phyloP scores from a whole-genome alignment of 768 basidiomycete genomes.

The Tremella fuciformis region DNA sequence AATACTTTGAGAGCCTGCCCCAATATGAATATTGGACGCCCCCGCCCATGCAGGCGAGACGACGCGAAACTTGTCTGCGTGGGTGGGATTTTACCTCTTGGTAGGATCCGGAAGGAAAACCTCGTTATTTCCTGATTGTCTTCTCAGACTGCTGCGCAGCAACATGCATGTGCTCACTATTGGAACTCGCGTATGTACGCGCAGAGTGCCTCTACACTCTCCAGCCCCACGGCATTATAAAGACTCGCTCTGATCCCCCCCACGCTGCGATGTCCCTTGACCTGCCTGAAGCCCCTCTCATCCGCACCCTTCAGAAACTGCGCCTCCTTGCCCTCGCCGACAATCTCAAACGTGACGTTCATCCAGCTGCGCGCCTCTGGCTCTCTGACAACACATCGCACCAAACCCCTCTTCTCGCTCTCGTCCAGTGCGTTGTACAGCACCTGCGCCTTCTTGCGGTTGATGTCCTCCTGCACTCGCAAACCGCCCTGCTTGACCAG shows the following conservation, averaged over 20 bases:
- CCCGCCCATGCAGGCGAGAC: no score
- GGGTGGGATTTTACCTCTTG: no score
- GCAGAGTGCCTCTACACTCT: constrained; percentile 61
- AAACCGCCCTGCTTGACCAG: constrained; percentile 67
- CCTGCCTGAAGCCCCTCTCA: constrained; percentile 70
- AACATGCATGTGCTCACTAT: no score
- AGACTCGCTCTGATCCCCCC: constrained; percentile 68
- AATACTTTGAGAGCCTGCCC: no score
- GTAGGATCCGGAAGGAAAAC: no score
- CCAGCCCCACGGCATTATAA: constrained; percentile 82
- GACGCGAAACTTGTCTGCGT: no score
- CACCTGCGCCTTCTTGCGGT: constrained; percentile 69
- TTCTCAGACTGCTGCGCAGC: no score
- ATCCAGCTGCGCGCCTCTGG: constrained; percentile 83
- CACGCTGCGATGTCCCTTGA: constrained; percentile 88
- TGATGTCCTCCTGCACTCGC: constrained; percentile 63
- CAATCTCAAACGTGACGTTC: constrained; percentile 84
- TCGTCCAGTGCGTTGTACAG: constrained; percentile 70
- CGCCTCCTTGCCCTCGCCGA: constrained; percentile 65
- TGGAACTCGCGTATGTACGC: constrained; percentile 48
- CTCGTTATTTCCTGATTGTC: no score
- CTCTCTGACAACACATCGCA: constrained; percentile 65
- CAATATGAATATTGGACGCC: no score
- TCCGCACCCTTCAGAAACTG: constrained; percentile 79
- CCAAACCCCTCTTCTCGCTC: constrained; percentile 68